Base-by-base conservation (phyloP, 2,329 filamentous ascomycete species). In the Monascus ruber region DNA sequence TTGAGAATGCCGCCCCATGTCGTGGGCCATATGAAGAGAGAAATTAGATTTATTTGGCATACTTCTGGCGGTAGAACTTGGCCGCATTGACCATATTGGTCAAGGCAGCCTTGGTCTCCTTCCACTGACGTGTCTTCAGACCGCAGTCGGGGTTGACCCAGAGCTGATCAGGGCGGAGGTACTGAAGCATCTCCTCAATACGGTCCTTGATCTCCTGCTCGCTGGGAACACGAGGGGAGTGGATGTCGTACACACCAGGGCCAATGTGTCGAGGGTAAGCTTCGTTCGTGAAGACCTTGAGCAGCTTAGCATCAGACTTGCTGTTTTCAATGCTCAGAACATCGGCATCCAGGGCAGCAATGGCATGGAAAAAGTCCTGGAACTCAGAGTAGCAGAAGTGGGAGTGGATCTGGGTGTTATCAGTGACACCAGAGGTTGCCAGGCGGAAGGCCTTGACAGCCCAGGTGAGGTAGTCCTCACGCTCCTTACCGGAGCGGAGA, bases 361-460 rank as follows among this genome's bases (percentile, higher is more conserved):
- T 98, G 71, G 91, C 91, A 72, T 96, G 86, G 87, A 98, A 98
- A 79, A 98, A 98, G 77, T 98, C 91, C 74, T 98, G 91, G 85
- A 98, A 98, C 78, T 98, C 91, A 38, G 91, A 96, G 82, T 98
- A 98, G 71, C 91, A 98, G 85, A 98, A 98, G 77, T 98, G 91
- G 49, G 88, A 95, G 83, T 98, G 91, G 68, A 98, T 95, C 78
- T 98, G 91, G 53, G 91, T 98, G 43, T 83, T 85, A 69, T 98
- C 86, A 71, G 87, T 72, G 46, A 98, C 89, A 66, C 87, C 91
- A 45, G 87, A 81, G 56, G 88, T 93, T 51, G 89, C 81, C 53
- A 98, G 85, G 66, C 85, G 87, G 87, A 98, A 98, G 57, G 88
- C 87, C 73, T 94, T 82, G 59, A 98, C 91, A 45, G 91, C 91